Conservation (phyloP, 1,284 basidiomycete species). For the Mrakiaceae sp. region DNA sequence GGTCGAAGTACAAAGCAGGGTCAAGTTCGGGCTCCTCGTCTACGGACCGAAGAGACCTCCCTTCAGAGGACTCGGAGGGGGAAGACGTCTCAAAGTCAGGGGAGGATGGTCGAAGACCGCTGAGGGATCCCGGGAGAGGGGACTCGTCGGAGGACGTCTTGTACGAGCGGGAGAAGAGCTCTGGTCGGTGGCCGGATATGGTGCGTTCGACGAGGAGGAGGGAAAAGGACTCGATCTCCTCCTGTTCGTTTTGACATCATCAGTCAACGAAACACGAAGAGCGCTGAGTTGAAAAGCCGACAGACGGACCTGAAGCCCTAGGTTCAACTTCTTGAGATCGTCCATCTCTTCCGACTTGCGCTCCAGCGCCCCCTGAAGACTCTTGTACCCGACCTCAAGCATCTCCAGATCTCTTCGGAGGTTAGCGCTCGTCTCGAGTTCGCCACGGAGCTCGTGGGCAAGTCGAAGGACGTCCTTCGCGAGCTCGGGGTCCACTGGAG, state of each 20-base stretch:
- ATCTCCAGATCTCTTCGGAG: neutral
- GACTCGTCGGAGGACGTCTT: too few species aligned
- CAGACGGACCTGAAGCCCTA: conserved; percentile 4
- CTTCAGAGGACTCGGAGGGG: too few species aligned
- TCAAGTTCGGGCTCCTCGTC: conserved; percentile 9
- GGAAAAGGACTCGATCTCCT: conserved; percentile 14
- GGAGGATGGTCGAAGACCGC: neutral
- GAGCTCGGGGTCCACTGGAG: neutral
- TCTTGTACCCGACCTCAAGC: conserved; percentile 1
- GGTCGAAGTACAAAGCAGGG: neutral
- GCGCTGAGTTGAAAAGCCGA: neutral
- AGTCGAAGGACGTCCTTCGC: neutral
- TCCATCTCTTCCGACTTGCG: conserved; percentile 3
- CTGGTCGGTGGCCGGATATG: neutral
- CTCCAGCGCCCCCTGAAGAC: conserved; percentile 4
- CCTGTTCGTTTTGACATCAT: neutral
- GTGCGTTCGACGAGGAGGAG: conserved; percentile 14
- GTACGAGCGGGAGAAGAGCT: conserved; percentile 4
- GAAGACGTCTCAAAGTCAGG: too few species aligned
- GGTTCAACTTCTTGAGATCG: conserved; percentile 9
- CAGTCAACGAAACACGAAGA: neutral
- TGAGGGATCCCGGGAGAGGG: neutral
- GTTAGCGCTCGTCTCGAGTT: neutral
- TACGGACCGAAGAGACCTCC: neutral
- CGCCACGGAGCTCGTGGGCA: neutral